phyloP scores from a whole-genome alignment of 1,139 yeast genomes.

The Yamadazyma jaroonii region DNA sequence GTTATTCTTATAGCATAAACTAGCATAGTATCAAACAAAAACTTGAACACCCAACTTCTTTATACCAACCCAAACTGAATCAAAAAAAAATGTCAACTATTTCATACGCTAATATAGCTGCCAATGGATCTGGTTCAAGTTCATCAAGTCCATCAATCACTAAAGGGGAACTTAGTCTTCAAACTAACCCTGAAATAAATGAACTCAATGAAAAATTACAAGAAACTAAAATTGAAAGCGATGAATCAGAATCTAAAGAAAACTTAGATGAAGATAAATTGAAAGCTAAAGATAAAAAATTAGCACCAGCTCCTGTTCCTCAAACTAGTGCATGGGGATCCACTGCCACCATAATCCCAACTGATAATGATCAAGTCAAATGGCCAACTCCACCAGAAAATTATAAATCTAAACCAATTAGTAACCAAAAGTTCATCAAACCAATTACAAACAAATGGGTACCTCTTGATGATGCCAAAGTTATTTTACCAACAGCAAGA shows the following conservation, averaged over 20 bases:
- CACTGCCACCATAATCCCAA: conserved; percentile 26
- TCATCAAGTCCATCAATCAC: conserved; percentile 4
- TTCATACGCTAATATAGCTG: conserved; percentile 44
- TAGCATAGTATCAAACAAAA: too few species aligned
- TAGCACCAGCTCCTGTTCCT: conserved; percentile 81
- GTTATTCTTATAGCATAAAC: too few species aligned
- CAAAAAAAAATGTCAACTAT: conserved; percentile 6
- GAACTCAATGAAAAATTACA: conserved; percentile 1
- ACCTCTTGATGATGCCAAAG: conserved; percentile 75
- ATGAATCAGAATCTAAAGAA: conserved; percentile 1
- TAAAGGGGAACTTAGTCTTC: conserved; percentile 3
- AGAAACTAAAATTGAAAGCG: conserved; percentile 2
- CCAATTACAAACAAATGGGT: conserved; percentile 83
- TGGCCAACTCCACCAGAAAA: conserved; percentile 60
- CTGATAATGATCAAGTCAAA: conserved; percentile 35
- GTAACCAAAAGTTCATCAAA: conserved; percentile 45
- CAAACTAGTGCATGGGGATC: conserved; percentile 68
- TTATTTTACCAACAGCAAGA: conserved; percentile 46
- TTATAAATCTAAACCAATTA: conserved; percentile 13
- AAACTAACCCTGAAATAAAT: neutral
- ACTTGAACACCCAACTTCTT: too few species aligned
- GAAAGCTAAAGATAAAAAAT: conserved; percentile 24
- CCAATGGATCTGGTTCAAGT: conserved; percentile 17
- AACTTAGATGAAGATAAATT: neutral
- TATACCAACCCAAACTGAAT: too few species aligned